These are phyloP conservation scores for Solanum lignicaule DNA, from an alignment of 257 asterid genomes.

Conservation along the genomic window DNA sequence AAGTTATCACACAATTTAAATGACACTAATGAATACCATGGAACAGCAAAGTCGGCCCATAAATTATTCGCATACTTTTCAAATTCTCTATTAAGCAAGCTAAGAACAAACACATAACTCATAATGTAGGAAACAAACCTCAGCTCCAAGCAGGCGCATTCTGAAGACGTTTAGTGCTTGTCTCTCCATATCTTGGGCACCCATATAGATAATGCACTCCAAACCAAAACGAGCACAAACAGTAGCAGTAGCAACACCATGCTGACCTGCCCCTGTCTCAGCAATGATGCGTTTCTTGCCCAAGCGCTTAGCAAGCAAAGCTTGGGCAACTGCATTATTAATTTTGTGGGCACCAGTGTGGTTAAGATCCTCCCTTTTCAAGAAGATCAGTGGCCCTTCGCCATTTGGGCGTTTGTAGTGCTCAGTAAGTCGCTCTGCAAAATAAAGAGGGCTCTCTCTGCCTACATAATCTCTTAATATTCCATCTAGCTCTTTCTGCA, in stretches of 20 bases:
- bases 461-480: slow-evolving; percentile 92
- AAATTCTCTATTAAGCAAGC: neutral
- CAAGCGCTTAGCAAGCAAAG: slow-evolving; percentile 80
- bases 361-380: slow-evolving; percentile 92
- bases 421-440: slow-evolving; percentile 83
- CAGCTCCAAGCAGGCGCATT: slow-evolving; percentile 94
- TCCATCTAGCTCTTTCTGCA: slow-evolving; percentile 71
- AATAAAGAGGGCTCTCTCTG: slow-evolving; percentile 88
- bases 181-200: slow-evolving; percentile 98
- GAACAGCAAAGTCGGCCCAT: neutral
- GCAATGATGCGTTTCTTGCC: slow-evolving; percentile 90
- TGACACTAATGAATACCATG: neutral
- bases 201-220: slow-evolving; percentile 81
- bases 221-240: slow-evolving; percentile 95
- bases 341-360: slow-evolving; percentile 98
- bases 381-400: slow-evolving; percentile 70
- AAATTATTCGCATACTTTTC: neutral
- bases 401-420: slow-evolving; percentile 67
- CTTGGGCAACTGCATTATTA: slow-evolving; percentile 89
- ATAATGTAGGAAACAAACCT: slow-evolving; percentile 39
- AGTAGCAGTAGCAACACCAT: slow-evolving; percentile 96
- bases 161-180: slow-evolving; percentile 89
- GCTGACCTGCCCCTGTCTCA: slow-evolving; percentile 99
- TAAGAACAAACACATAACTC: neutral
- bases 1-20: neutral